Evolutionary conservation across 257 asterid genomes (phyloP).

Genomic region (Solanum lycopersicoides): DNA sequence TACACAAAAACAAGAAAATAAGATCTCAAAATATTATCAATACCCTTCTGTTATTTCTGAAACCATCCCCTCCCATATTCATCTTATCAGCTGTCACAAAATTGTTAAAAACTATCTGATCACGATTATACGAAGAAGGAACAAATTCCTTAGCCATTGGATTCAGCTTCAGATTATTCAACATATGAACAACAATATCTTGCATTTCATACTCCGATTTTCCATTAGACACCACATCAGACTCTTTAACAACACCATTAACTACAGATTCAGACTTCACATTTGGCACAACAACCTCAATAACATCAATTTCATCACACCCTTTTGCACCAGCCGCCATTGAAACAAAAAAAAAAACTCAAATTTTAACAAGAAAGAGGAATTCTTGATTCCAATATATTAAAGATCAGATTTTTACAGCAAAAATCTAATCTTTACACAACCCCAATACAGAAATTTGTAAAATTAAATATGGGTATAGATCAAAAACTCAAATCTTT

Average conservation of each 20-base stretch:
- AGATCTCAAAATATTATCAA: neutral
- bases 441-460: neutral
- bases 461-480: neutral
- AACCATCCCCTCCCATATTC: constrained; percentile 40
- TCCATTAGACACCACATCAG: constrained; percentile 40
- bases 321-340: constrained; percentile 90
- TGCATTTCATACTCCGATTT: constrained; percentile 60
- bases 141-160: constrained; percentile 89
- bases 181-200: constrained; percentile 42
- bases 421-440: neutral
- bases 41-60: constrained; percentile 74
- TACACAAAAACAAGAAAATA: neutral
- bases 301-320: constrained; percentile 49
- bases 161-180: constrained; percentile 69
- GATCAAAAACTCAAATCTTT: neutral
- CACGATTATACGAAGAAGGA: constrained; percentile 66
- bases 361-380: neutral
- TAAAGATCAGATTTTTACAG: neutral
- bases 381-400: neutral
- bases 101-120: constrained; percentile 35
- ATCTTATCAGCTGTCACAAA: constrained; percentile 36
- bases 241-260: constrained; percentile 26
- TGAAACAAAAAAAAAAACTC: constrained; percentile 24
- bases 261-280: constrained; percentile 4
- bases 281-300: constrained; percentile 33